Conservation (phyloP, 2,329 filamentous ascomycete species). For the Nigrospora oryzae region DNA sequence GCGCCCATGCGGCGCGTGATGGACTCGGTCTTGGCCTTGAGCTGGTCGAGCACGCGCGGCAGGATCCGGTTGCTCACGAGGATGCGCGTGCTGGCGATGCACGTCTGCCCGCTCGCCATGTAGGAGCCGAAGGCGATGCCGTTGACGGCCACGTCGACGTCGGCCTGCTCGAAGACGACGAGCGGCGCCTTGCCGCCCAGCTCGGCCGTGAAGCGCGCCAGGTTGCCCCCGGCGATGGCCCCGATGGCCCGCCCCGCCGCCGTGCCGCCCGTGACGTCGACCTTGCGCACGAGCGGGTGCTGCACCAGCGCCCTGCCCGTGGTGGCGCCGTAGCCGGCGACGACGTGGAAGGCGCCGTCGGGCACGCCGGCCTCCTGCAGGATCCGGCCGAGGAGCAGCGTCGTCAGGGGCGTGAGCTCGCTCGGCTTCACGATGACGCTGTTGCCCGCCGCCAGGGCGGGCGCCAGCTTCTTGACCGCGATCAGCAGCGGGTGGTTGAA, state of each 20-base stretch:
- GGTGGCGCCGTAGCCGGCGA: constrained; percentile 42
- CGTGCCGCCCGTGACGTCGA: constrained; percentile 71
- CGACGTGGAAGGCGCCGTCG: constrained; percentile 58
- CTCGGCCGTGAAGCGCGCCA: constrained; percentile 64
- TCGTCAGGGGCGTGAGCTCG: constrained; percentile 53
- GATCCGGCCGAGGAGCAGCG: constrained; percentile 50
- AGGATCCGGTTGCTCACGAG: constrained; percentile 64
- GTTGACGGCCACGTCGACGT: constrained; percentile 58
- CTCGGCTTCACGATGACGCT: constrained; percentile 53
- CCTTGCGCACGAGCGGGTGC: constrained; percentile 49
- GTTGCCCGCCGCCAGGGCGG: constrained; percentile 51
- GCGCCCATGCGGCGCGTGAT: constrained; percentile 47
- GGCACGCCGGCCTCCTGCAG: constrained; percentile 62
- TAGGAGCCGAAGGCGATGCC: constrained; percentile 56
- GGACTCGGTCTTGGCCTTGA: constrained; percentile 54
- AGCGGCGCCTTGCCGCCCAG: constrained; percentile 65
- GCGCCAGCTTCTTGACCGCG: constrained; percentile 51
- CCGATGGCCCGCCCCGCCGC: constrained; percentile 61
- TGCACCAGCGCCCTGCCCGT: constrained; percentile 46
- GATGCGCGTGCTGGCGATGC: constrained; percentile 65
- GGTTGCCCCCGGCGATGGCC: constrained; percentile 54
- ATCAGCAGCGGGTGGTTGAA: constrained; percentile 53
- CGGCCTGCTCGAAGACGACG: constrained; percentile 57
- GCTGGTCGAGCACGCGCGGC: constrained; percentile 52
- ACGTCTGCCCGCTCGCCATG: constrained; percentile 47